Conservation (phyloP, 1,284 basidiomycete genomes). For the Trametes versicolor region DNA sequence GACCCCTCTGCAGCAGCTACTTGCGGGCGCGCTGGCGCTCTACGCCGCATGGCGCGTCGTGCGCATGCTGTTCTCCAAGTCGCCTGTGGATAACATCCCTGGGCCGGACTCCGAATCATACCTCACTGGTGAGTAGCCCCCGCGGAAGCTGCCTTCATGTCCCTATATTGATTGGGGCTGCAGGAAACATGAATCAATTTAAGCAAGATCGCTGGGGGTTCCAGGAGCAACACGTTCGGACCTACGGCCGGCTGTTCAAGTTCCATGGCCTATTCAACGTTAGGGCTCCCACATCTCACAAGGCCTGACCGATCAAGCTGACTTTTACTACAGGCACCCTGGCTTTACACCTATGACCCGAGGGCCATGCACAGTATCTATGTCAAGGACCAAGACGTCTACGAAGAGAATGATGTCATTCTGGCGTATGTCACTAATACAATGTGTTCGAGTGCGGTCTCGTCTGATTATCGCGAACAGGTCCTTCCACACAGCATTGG, state of each 20-base stretch:
- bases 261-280: slow-evolving; percentile 11
- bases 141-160: neutral
- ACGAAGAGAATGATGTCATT: slow-evolving; percentile 25
- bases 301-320: neutral
- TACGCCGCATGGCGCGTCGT: slow-evolving; percentile 2
- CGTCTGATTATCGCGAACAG: slow-evolving; percentile 7
- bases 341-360: slow-evolving; percentile 25
- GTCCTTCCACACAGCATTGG: slow-evolving; percentile 26
- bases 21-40: neutral
- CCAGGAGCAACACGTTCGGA: slow-evolving; percentile 21
- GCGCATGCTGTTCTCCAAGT: neutral
- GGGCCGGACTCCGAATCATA: slow-evolving; percentile 21
- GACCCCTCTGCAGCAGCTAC: slow-evolving; percentile 6
- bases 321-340: slow-evolving; percentile 3
- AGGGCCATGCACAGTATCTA: slow-evolving; percentile 30
- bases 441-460: neutral
- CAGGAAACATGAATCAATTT: slow-evolving; percentile 32
- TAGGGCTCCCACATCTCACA: neutral
- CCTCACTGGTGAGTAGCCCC: slow-evolving; percentile 6
- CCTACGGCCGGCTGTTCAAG: slow-evolving; percentile 31
- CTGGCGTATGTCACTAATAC: slow-evolving; percentile 6
- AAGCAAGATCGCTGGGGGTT: slow-evolving; percentile 33
- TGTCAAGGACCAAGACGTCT: slow-evolving; percentile 36
- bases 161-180: neutral
- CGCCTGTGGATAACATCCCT: slow-evolving; percentile 25